Conservation (phyloP, 1,139 yeast species). For the Suhomyces terraborum region DNA sequence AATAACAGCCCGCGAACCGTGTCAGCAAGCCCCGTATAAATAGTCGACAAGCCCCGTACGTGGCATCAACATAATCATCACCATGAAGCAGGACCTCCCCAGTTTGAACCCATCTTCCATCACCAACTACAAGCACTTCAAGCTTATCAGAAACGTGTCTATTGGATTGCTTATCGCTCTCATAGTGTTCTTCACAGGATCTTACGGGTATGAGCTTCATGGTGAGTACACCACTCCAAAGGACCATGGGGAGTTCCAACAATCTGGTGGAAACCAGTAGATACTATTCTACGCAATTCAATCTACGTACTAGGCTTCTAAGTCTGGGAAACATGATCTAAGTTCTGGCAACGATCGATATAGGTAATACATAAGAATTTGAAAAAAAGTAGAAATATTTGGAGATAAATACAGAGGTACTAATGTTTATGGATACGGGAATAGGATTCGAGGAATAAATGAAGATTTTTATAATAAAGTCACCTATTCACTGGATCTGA, state of each 20-base stretch:
- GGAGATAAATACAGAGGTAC: no score
- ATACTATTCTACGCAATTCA: background rate
- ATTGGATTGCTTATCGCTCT: slow-evolving; percentile 11
- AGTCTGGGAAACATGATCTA: no score
- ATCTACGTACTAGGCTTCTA: background rate
- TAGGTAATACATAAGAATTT: no score
- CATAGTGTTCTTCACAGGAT: slow-evolving; percentile 15
- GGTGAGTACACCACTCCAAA: slow-evolving; percentile 10
- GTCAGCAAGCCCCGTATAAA: no score
- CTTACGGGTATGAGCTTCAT: slow-evolving; percentile 16
- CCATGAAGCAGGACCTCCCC: slow-evolving; percentile 9
- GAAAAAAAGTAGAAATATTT: no score
- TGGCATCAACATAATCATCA: no score
- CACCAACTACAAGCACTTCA: slow-evolving; percentile 12
- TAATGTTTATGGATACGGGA: no score
- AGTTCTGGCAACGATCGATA: no score
- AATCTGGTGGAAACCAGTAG: slow-evolving; percentile 8
- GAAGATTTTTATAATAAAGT: no score
- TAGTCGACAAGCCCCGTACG: no score
- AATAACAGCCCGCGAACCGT: background rate
- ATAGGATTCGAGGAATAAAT: no score
- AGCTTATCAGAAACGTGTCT: slow-evolving; percentile 13
- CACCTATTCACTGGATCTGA: no score
- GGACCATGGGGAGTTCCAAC: slow-evolving; percentile 11
- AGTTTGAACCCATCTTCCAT: slow-evolving; percentile 2